phyloP scores from a whole-genome alignment of 805 yeast genomes.

The Zygotorulaspora danielsina region DNA sequence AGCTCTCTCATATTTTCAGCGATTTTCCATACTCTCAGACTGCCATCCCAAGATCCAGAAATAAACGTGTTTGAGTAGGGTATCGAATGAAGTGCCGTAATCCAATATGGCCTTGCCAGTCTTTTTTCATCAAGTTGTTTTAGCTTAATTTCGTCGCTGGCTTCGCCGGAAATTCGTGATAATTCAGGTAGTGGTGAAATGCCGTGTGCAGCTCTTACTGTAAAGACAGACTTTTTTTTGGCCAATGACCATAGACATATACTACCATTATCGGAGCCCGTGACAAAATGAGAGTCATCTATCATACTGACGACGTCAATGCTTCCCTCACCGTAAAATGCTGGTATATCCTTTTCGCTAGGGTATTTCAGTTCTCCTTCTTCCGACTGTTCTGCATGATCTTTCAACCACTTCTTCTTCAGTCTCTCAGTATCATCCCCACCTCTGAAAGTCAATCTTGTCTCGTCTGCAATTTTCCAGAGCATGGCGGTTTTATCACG shows the following conservation, averaged over 20 bases:
- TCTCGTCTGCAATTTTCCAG: conserved; percentile 96
- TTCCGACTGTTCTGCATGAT: conserved; percentile 30
- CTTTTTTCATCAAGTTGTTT: conserved; percentile 54
- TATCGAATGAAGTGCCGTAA: conserved; percentile 73
- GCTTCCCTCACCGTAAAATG: conserved; percentile 71
- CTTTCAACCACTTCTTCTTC: conserved; percentile 37
- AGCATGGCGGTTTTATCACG: conserved; percentile 92
- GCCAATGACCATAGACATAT: conserved; percentile 85
- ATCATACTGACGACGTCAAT: conserved; percentile 86
- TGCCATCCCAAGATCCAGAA: conserved; percentile 86
- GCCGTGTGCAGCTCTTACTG: conserved; percentile 75
- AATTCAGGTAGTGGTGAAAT: conserved; percentile 45
- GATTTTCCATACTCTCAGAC: conserved; percentile 72
- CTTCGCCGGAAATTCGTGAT: conserved; percentile 53
- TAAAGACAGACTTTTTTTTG: conserved; percentile 80
- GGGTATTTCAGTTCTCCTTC: conserved; percentile 32
- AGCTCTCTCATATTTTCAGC: conserved; percentile 61
- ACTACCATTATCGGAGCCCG: conserved; percentile 94
- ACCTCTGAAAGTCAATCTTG: conserved; percentile 88
- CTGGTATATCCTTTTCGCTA: conserved; percentile 34
- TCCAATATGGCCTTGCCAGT: conserved; percentile 70
- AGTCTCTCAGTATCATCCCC: conserved; percentile 58
- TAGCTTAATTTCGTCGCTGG: conserved; percentile 34
- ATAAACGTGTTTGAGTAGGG: conserved; percentile 83
- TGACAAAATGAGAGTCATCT: conserved; percentile 87